phyloP scores from a whole-genome alignment of 73 alveolate species.

The Tetrahymena thermophila region DNA sequence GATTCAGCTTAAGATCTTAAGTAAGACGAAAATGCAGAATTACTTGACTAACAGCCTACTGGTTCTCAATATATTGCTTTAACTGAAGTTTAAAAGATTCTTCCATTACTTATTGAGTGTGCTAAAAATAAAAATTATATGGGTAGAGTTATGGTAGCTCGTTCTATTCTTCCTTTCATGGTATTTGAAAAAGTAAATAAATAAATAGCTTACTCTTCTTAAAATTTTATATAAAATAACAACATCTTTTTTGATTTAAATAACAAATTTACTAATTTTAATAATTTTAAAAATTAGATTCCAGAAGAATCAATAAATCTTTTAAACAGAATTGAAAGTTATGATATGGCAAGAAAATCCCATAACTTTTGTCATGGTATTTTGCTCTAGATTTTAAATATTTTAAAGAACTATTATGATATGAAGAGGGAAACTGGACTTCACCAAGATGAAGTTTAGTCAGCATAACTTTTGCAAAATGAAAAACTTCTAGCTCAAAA shows the following conservation, averaged over 20 bases:
- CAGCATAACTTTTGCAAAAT: not conserved
- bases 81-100: not conserved
- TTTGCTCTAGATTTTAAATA: not conserved
- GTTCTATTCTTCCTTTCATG: constrained; percentile 17
- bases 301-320: not conserved
- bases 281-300: not conserved
- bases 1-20: constrained; percentile 1
- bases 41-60: not conserved
- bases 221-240: too few relatives aligned
- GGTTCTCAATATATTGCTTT: not conserved
- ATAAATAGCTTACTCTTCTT: not conserved
- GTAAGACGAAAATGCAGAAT: not conserved
- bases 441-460: not conserved
- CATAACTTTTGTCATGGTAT: not conserved
- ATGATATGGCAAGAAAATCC: not conserved
- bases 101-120: constrained; percentile 16
- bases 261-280: not conserved
- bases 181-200: not conserved
- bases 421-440: not conserved
- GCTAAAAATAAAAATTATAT: constrained; percentile 33
- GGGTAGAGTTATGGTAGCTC: constrained; percentile 33
- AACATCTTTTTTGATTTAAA: too few relatives aligned
- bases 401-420: not conserved
- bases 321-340: not conserved
- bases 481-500: not conserved